Evolutionary conservation across 2,329 filamentous ascomycete genomes (phyloP).

Genomic region (Cercospora berteroae): DNA sequence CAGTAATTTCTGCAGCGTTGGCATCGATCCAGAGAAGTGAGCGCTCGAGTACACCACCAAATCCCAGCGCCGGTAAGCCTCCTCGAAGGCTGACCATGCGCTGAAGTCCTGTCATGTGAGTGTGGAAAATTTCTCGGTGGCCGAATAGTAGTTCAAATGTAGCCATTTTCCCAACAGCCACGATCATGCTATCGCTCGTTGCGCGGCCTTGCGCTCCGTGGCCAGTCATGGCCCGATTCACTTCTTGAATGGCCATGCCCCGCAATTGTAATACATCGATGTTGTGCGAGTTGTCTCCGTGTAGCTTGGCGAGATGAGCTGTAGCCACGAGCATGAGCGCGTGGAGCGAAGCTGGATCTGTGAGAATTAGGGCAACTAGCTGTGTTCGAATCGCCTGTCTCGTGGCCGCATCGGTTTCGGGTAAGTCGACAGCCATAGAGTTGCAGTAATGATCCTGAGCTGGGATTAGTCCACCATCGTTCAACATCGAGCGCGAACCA

Average conservation of each 20-base stretch:
- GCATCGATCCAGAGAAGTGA: slow-evolving; percentile 52
- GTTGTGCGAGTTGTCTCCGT: slow-evolving; percentile 32
- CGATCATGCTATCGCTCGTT: slow-evolving; percentile 47
- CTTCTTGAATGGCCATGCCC: slow-evolving; percentile 45
- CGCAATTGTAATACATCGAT: slow-evolving; percentile 46
- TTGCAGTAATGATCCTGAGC: slow-evolving; percentile 33
- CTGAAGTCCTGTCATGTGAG: slow-evolving; percentile 50
- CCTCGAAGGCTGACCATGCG: slow-evolving; percentile 48
- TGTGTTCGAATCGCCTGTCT: slow-evolving; percentile 39
- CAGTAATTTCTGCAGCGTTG: slow-evolving; percentile 32
- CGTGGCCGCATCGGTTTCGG: slow-evolving; percentile 42
- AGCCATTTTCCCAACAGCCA: slow-evolving; percentile 53
- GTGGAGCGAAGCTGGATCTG: slow-evolving; percentile 42
- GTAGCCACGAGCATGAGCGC: slow-evolving; percentile 45
- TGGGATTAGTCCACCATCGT: slow-evolving; percentile 5
- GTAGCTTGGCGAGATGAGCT: slow-evolving; percentile 42
- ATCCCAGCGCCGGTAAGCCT: slow-evolving; percentile 45
- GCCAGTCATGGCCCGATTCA: slow-evolving; percentile 44
- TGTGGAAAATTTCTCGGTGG: slow-evolving; percentile 42
- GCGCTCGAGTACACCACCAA: slow-evolving; percentile 48
- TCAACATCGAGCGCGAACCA: neutral
- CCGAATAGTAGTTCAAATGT: slow-evolving; percentile 55
- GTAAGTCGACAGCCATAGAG: slow-evolving; percentile 44
- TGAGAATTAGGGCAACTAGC: slow-evolving; percentile 46
- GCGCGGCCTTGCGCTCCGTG: slow-evolving; percentile 25